phyloP scores from a whole-genome alignment of 306 rosid genomes.

The Dalbergia cochinchinensis region DNA sequence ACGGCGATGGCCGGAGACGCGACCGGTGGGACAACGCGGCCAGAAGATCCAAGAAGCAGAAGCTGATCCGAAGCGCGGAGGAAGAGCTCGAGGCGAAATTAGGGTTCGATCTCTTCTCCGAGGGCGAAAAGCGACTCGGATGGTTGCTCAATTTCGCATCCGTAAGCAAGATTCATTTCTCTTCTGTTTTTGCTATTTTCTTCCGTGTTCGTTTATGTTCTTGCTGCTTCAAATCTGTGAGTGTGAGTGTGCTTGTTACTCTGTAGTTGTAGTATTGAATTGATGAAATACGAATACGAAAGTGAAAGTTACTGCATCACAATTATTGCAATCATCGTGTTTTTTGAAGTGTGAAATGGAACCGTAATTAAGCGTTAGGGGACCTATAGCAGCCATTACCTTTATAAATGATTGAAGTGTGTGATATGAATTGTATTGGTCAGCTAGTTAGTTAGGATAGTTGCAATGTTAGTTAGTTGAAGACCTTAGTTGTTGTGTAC shows the following conservation, averaged over 20 bases:
- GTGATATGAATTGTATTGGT: neutral
- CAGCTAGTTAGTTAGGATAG: no score
- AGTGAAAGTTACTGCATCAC: neutral
- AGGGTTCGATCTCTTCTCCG: conserved; percentile 83
- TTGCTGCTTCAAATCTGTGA: neutral
- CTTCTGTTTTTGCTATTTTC: neutral
- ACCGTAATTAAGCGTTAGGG: neutral
- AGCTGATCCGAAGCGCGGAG: conserved; percentile 73
- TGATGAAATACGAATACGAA: conserved; percentile 4
- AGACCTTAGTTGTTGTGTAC: no score
- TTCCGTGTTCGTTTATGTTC: neutral
- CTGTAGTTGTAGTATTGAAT: neutral
- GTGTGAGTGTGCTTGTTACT: neutral
- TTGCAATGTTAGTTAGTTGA: no score
- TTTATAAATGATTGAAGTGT: neutral
- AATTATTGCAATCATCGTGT: neutral
- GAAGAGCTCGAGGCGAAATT: conserved; percentile 89
- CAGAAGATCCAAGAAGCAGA: conserved; percentile 70
- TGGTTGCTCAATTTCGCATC: conserved; percentile 85
- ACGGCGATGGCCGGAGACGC: conserved; percentile 62
- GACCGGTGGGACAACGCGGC: conserved; percentile 52
- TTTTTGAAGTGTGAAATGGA: conserved; percentile 5
- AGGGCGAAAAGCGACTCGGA: conserved; percentile 91
- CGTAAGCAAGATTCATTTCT: conserved; percentile 57
- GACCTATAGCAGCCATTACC: neutral